phyloP scores from a whole-genome alignment of 225 moss, liverwort and hornwort genomes.

The Pseudisothecium myosuroides region DNA sequence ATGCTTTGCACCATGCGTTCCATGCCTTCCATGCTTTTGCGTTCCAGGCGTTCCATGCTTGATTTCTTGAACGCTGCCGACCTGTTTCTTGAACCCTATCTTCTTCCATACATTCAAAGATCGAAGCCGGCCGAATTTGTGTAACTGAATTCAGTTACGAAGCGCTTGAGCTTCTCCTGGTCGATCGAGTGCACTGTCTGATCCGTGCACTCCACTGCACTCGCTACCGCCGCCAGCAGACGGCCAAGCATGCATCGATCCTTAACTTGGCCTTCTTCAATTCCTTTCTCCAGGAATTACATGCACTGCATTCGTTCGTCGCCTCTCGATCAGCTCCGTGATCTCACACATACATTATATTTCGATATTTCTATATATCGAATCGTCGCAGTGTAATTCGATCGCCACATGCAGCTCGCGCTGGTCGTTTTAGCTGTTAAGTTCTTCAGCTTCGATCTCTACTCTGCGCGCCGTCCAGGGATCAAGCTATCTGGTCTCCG shows the following conservation, averaged over 20 bases:
- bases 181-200: not conserved
- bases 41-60: not conserved
- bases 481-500: not conserved
- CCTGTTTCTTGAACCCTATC: not conserved
- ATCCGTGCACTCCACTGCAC: not conserved
- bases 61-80: not conserved
- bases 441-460: not conserved
- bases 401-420: not conserved
- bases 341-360: not conserved
- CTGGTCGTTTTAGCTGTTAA: not conserved
- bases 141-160: slow-evolving; percentile 10
- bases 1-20: not conserved
- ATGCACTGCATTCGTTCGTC: not conserved
- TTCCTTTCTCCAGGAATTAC: not conserved
- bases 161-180: not conserved
- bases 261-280: not conserved
- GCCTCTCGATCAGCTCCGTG: not conserved
- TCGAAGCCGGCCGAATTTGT: not conserved
- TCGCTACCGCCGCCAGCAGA: not conserved
- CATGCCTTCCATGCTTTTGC: no score
- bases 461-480: not conserved
- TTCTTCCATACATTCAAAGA: not conserved
- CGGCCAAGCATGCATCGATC: not conserved
- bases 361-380: no score
- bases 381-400: not conserved